phyloP scores from a whole-genome alignment of 169 alveolate genomes.

The Theileria parva region DNA sequence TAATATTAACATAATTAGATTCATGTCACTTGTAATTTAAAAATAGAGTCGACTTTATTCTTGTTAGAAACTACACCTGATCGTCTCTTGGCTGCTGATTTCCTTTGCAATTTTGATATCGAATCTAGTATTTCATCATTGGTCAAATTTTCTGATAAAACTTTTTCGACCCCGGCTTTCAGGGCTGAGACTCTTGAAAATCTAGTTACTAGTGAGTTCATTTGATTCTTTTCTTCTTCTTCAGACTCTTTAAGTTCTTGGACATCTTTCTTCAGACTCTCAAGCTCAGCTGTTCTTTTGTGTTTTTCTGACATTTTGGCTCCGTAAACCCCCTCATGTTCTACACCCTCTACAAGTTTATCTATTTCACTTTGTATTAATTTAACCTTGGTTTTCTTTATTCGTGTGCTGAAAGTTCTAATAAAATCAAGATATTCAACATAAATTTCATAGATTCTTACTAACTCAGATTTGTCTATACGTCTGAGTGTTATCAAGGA shows the following conservation, averaged over 20 bases:
- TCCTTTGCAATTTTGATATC: constrained; percentile 9
- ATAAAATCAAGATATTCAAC: constrained; percentile 19
- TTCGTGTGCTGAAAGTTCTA: constrained; percentile 3
- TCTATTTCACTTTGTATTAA: constrained; percentile 21
- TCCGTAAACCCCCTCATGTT: constrained; percentile 22
- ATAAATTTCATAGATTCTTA: constrained; percentile 21
- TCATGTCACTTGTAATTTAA: not conserved
- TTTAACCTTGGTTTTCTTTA: not conserved
- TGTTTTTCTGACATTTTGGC: constrained; percentile 14
- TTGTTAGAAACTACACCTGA: not conserved
- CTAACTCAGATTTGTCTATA: constrained; percentile 22
- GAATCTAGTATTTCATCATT: constrained; percentile 49
- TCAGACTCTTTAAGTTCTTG: not conserved
- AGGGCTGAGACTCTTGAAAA: constrained; percentile 47
- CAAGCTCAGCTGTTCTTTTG: not conserved
- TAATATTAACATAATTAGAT: not conserved
- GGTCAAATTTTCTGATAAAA: constrained; percentile 28
- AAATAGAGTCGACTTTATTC: not conserved
- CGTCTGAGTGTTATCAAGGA: constrained; percentile 51
- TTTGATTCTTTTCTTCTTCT: not conserved
- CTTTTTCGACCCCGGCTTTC: constrained; percentile 55
- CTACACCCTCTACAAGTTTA: constrained; percentile 2
- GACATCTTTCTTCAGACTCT: not conserved
- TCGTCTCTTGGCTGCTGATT: not conserved
- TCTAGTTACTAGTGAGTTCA: constrained; percentile 30